Evolutionary conservation across 129 eudicot genomes (phyloP).

Genomic region (Chrysanthemum makinoi): DNA sequence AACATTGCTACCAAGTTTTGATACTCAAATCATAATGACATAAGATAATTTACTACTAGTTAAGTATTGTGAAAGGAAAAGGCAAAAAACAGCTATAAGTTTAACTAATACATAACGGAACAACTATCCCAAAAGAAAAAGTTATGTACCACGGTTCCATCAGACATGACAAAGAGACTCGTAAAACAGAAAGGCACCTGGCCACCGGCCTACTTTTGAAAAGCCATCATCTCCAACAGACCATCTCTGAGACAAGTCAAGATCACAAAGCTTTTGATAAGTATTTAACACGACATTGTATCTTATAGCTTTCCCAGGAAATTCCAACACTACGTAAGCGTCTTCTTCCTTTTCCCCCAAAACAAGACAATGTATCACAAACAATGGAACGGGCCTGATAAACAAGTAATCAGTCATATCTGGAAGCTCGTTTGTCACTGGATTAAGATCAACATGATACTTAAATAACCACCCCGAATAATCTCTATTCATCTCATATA

Average conservation of each 20-base stretch:
- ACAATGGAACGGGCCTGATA: neutral
- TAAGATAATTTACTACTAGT: conserved; percentile 16
- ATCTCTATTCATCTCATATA: conserved; percentile 38
- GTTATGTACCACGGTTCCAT: neutral
- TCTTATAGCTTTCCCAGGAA: conserved; percentile 39
- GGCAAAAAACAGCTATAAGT: conserved; percentile 18
- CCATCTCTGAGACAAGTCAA: conserved; percentile 14
- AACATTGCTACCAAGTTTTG: conserved; percentile 6
- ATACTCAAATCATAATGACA: too few species aligned
- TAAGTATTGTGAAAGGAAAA: conserved; percentile 6
- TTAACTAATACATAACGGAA: conserved; percentile 21
- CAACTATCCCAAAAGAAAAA: conserved; percentile 7
- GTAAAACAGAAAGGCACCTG: conserved; percentile 32
- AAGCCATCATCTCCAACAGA: conserved; percentile 31
- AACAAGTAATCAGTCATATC: neutral
- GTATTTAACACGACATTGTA: conserved; percentile 34
- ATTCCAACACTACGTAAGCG: conserved; percentile 38
- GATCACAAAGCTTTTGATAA: conserved; percentile 35
- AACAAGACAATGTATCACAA: conserved; percentile 29
- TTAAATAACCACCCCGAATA: conserved; percentile 34
- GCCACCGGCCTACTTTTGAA: conserved; percentile 39
- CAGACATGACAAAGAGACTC: conserved; percentile 36
- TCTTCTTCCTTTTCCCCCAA: conserved; percentile 35
- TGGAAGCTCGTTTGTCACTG: neutral
- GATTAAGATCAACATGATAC: conserved; percentile 37